A percentile compares a stretch with the other conserved stretches of the same genome.
phyloP scores from a whole-genome alignment of 208 protist species.

The Trypanosoma avium region DNA sequence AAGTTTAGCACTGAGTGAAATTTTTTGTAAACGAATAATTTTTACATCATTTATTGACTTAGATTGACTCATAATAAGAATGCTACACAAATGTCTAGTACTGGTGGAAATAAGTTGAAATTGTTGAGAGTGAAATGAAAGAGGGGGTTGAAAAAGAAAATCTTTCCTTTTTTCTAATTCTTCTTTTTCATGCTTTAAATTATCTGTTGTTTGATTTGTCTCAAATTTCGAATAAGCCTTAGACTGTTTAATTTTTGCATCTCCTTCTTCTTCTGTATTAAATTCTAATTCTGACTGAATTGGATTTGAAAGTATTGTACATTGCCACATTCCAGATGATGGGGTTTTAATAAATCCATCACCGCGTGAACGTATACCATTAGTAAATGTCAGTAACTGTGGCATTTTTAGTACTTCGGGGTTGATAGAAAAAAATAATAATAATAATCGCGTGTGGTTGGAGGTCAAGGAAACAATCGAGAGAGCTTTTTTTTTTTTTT shows the following conservation, averaged over 20 bases:
- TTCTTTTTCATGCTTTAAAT: too few relatives aligned
- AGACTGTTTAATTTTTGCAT: not conserved
- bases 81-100: constrained; percentile 20
- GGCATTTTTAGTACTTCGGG: constrained; percentile 11
- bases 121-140: not conserved
- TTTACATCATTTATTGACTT: constrained; percentile 3
- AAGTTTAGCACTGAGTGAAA: not conserved
- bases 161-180: not conserved
- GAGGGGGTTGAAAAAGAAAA: not conserved
- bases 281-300: not conserved
- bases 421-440: constrained; percentile 7
- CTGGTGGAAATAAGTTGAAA: constrained; percentile 25
- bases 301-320: constrained; percentile 7
- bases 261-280: not conserved
- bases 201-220: not conserved
- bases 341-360: constrained; percentile 26
- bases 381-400: constrained; percentile 14
- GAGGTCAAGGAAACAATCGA: not conserved
- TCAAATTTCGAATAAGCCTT: not conserved
- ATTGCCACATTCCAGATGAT: constrained; percentile 30
- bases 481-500: not conserved
- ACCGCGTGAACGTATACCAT: constrained; percentile 18
- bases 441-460: constrained; percentile 13
- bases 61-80: not conserved
- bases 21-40: constrained; percentile 6